phyloP scores from a whole-genome alignment of 2,329 filamentous ascomycete genomes.

The Cryoendolithus antarcticus region DNA sequence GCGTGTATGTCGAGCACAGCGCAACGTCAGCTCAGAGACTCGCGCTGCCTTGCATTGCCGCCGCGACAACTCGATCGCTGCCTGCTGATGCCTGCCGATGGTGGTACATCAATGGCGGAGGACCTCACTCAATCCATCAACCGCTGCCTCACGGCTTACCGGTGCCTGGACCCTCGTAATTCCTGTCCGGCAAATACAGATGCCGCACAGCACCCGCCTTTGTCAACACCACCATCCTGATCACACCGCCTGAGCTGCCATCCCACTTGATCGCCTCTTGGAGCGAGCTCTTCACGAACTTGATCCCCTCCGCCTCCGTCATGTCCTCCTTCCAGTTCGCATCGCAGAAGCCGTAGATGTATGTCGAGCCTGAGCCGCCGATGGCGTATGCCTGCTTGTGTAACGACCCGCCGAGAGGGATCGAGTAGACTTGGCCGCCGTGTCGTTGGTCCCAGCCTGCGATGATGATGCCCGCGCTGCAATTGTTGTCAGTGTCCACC shows the following conservation, averaged over 20 bases:
- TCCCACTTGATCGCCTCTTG: constrained; percentile 98
- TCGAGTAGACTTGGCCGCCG: constrained; percentile 94
- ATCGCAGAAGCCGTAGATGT: constrained; percentile 99
- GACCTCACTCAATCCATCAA: no score
- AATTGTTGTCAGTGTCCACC: constrained; percentile 3
- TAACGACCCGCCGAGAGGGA: constrained; percentile 87
- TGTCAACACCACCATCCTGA: constrained; percentile 93
- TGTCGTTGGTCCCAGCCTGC: constrained; percentile 94
- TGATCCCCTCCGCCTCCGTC: constrained; percentile 79
- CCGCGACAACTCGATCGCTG: no score
- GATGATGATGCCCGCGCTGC: constrained; percentile 89
- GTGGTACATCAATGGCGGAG: no score
- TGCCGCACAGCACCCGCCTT: constrained; percentile 81
- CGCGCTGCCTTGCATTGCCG: no score
- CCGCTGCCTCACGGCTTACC: constrained; percentile 16
- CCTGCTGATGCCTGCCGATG: no score
- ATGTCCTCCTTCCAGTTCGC: constrained; percentile 91
- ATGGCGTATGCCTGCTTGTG: constrained; percentile 97
- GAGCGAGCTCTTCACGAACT: constrained; percentile 85
- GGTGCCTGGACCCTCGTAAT: constrained; percentile 63
- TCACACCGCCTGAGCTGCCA: constrained; percentile 94
- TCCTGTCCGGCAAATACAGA: constrained; percentile 86
- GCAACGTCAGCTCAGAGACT: no score
- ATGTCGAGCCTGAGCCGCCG: constrained; percentile 91
- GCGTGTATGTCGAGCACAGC: no score